phyloP scores from a whole-genome alignment of 352 stramenopile genomes.

The Aphanomyces invadans region DNA sequence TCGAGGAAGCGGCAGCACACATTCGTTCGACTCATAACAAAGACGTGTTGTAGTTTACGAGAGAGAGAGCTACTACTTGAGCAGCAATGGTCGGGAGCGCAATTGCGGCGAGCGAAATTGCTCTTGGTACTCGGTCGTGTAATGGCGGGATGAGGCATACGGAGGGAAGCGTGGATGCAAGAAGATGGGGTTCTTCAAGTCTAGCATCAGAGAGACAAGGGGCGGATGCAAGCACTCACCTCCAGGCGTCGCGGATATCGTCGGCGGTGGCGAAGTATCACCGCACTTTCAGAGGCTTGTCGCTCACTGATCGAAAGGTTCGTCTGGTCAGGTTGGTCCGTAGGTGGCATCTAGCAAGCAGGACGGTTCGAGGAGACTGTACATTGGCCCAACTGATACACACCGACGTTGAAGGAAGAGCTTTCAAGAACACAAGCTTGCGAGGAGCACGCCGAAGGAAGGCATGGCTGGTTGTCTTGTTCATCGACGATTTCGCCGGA shows the following conservation, averaged over 20 bases:
- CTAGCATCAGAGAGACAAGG: not conserved
- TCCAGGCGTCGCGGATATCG: not conserved
- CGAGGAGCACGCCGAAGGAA: not conserved
- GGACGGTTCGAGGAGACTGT: too few relatives aligned
- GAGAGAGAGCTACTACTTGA: not conserved
- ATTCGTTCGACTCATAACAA: too few relatives aligned
- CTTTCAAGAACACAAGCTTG: not conserved
- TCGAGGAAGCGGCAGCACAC: not conserved
- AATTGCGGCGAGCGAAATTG: not conserved
- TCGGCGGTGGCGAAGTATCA: not conserved
- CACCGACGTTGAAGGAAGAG: not conserved
- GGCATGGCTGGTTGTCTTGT: not conserved
- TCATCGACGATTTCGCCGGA: not conserved
- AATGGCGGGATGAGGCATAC: not conserved
- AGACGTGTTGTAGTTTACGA: not conserved
- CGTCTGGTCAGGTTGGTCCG: too few relatives aligned
- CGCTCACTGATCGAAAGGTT: too few relatives aligned
- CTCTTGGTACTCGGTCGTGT: constrained; percentile 1
- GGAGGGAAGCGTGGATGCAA: not conserved
- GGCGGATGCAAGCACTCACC: too few relatives aligned
- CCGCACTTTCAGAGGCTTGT: too few relatives aligned
- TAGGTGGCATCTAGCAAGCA: too few relatives aligned
- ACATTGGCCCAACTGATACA: too few relatives aligned
- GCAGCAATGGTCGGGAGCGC: not conserved
- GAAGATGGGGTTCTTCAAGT: constrained; percentile 2